Evolutionary conservation across 1,284 basidiomycete species (phyloP), one percentile per base, ranked within the genome.

Genomic region (Uromyces viciae-fabae): DNA sequence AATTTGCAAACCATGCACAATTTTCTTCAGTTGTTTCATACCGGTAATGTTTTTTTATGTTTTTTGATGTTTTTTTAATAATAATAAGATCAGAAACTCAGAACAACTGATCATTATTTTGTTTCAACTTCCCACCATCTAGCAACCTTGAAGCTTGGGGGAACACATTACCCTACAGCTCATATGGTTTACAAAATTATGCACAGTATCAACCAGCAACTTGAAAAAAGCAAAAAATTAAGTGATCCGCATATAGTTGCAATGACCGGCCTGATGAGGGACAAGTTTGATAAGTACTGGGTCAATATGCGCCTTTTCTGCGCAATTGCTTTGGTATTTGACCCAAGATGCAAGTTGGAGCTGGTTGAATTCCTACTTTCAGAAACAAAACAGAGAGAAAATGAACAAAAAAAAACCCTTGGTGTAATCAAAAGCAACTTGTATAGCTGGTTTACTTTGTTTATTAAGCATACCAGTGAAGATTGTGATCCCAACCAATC

Each of bases 71-170:
- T 14, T 36, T 19, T 62, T 2, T 28, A 49, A 22, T 49, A 49
- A 49, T 11, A 49, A 60, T 60, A 62, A 2, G 31, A 38, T 28
- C 25, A 8, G 17, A n/a, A n/a, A n/a, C n/a, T n/a, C n/a, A n/a
- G n/a, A n/a, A n/a, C n/a, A n/a, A 62, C 60, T 62, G 60, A 62
- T 62, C n/a, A n/a, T 62, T 31, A 62, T 62, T 31, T 62, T 36
- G 4, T 7, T 11, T 62, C 40, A 14, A 19, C 19, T 36, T 62
- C 40, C 4, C 19, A 31, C 36, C 36, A 31, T 4, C 2, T 28
- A 62, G 60, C 60, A 36, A 33, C 40, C 40, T 36, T 62, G 31
- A 19, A 62, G 33, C 8, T 62, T 36, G 25, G 11, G n/a, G 60
- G 40, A 15, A 5, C 60, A 62, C 19, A 62, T 14, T 36, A 62